Percentiles rank a stretch among this genome's conserved stretches.
These are phyloP conservation scores for Pelargonium fulgidum DNA, from an alignment of 441 rosid genomes.

Conservation along the genomic window DNA sequence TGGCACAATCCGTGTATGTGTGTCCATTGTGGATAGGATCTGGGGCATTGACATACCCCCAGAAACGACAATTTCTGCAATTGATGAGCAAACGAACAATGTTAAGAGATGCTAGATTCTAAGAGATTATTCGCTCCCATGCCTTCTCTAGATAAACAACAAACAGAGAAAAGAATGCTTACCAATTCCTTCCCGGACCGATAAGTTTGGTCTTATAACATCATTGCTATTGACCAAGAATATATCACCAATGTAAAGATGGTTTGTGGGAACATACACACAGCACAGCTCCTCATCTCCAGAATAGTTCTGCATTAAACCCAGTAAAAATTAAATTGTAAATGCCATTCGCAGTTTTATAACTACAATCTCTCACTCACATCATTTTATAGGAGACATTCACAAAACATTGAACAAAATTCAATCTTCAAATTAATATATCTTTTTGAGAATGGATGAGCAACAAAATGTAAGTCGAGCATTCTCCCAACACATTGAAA, in stretches of 20 bases:
- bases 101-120: neutral
- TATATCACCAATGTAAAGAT: conserved; percentile 40
- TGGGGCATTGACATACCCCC: conserved; percentile 99
- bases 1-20: conserved; percentile 35
- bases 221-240: conserved; percentile 74
- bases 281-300: conserved; percentile 93
- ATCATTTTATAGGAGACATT: neutral
- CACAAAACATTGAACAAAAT: neutral
- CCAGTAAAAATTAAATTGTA: too few species aligned
- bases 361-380: neutral
- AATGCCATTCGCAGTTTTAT: too few species aligned
- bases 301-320: conserved; percentile 52
- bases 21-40: conserved; percentile 50
- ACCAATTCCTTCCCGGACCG: conserved; percentile 98
- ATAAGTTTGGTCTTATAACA: conserved; percentile 88
- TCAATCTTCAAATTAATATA: too few species aligned
- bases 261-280: conserved; percentile 86
- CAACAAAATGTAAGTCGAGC: neutral
- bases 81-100: conserved; percentile 13
- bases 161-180: conserved; percentile 22
- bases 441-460: neutral
- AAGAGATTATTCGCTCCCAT: too few species aligned
- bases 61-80: conserved; percentile 88
- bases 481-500: neutral
- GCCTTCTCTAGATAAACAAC: neutral